These are phyloP conservation scores for Aspergillus affinis DNA, from an alignment of 495 filamentous ascomycete species.

Conservation along the genomic window DNA sequence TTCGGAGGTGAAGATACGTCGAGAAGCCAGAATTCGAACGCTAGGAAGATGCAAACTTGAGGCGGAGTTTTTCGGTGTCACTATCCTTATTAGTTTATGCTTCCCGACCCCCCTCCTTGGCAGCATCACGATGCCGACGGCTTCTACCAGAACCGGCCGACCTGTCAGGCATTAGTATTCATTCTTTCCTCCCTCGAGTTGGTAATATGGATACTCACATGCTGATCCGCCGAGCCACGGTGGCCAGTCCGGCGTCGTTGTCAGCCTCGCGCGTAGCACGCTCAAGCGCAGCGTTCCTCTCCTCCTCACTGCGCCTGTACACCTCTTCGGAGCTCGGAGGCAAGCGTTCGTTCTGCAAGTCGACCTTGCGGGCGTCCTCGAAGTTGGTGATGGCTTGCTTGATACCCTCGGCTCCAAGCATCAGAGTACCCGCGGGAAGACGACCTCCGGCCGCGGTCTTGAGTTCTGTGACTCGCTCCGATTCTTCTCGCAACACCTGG, in stretches of 20 bases:
- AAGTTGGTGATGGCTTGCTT: constrained; percentile 98
- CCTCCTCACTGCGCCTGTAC: constrained; percentile 71
- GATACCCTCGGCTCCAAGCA: constrained; percentile 97
- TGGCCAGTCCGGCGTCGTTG: constrained; percentile 81
- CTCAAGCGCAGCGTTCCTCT: constrained; percentile 77
- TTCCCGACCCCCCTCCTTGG: constrained; percentile 24
- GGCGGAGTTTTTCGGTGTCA: background rate
- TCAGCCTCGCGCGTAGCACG: constrained; percentile 82
- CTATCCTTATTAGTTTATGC: constrained; percentile 8
- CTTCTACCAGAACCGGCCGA: constrained; percentile 38
- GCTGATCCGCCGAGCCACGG: constrained; percentile 86
- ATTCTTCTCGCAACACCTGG: constrained; percentile 96
- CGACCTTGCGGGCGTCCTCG: constrained; percentile 96
- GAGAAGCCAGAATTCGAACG: constrained; percentile 4
- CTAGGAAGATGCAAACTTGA: background rate
- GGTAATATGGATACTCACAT: constrained; percentile 64
- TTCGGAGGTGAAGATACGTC: background rate
- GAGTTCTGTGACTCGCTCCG: constrained; percentile 92
- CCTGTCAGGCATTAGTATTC: constrained; percentile 25
- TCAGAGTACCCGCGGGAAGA: constrained; percentile 91
- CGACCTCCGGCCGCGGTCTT: constrained; percentile 94
- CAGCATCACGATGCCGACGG: constrained; percentile 34
- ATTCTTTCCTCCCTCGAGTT: background rate
- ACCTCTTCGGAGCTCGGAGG: constrained; percentile 94
- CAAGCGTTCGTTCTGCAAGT: constrained; percentile 92